Base-by-base conservation (phyloP, 208 protist species). In the Acanthamoeba lenticulata region DNA sequence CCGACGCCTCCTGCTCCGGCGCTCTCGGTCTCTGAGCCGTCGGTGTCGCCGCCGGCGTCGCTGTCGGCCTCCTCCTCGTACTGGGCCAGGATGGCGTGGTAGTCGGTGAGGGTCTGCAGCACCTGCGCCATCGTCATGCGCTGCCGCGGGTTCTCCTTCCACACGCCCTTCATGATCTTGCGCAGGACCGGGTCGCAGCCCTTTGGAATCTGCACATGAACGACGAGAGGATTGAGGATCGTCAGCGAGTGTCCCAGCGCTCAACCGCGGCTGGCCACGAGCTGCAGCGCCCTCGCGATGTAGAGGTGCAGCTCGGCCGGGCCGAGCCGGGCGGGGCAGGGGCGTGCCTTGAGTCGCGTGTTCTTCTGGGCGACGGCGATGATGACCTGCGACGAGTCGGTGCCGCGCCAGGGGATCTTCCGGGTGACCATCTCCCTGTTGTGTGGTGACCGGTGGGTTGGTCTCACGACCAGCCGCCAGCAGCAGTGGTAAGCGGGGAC, bases 161-260 rank as follows among this genome's bases (percentile, higher is more conserved):
- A 89, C 42, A 52, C 42, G n/a, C 49, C 38, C 47, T 89, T 89
- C 42, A 89, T 89, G 40, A 89, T 89, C 38, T 62, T 89, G 42
- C 81, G 42, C 47, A 89, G 81, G 42, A 89, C 36, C 11, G 81
- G 81, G 29, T 89, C 81, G 49, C 81, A 89, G 81, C 49, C 81
- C 32, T 89, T 89, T 62, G 81, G 81, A 36, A 89, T 89, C 81
- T n/a, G n/a, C n/a, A n/a, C n/a, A n/a, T n/a, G n/a, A n/a, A n/a
- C n/a, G n/a, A n/a, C n/a, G n/a, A n/a, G n/a, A n/a, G n/a, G n/a
- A n/a, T n/a, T n/a, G n/a, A n/a, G n/a, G n/a, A n/a, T n/a, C n/a
- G n/a, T n/a, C n/a, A n/a, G n/a, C n/a, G n/a, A n/a, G n/a, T n/a
- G n/a, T n/a, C n/a, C n/a, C n/a, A n/a, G n/a, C n/a, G n/a, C n/a